Percentiles rank a stretch among this genome's conserved stretches.
These are phyloP conservation scores for Ligustrum vulgare DNA, from an alignment of 257 asterid species.

Conservation along the genomic window DNA sequence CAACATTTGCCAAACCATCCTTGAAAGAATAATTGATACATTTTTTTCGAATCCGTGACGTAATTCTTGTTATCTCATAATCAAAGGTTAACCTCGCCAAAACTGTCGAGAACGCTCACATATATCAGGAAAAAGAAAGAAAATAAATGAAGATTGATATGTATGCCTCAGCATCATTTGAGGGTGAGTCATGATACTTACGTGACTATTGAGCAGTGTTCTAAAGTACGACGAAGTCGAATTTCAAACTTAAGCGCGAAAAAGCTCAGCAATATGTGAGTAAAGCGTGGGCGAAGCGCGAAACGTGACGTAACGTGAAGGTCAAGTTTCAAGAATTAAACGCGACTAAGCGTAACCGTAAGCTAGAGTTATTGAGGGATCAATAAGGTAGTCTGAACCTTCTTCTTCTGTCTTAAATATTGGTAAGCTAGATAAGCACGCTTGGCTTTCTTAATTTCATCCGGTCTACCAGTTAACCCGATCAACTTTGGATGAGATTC, in stretches of 20 bases:
- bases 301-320: no score
- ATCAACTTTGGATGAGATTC: conserved; percentile 87
- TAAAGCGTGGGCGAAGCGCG: no score
- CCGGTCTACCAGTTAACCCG: conserved; percentile 80
- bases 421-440: conserved; percentile 93
- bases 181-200: conserved; percentile 36
- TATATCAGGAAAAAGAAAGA: background rate
- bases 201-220: conserved; percentile 94
- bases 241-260: no score
- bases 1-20: background rate
- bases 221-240: no score
- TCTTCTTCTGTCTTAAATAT: conserved; percentile 95
- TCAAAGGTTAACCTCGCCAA: background rate
- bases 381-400: conserved; percentile 89
- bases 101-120: background rate
- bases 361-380: conserved; percentile 93
- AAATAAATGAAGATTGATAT: no score
- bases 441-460: conserved; percentile 73
- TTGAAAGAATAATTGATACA: no score
- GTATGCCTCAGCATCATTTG: background rate
- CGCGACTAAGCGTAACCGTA: no score
- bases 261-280: no score
- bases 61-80: background rate
- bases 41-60: background rate
- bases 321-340: no score